Evolutionary conservation across 2,329 filamentous ascomycete genomes (phyloP).

Genomic region (Escovopsis weberi): DNA sequence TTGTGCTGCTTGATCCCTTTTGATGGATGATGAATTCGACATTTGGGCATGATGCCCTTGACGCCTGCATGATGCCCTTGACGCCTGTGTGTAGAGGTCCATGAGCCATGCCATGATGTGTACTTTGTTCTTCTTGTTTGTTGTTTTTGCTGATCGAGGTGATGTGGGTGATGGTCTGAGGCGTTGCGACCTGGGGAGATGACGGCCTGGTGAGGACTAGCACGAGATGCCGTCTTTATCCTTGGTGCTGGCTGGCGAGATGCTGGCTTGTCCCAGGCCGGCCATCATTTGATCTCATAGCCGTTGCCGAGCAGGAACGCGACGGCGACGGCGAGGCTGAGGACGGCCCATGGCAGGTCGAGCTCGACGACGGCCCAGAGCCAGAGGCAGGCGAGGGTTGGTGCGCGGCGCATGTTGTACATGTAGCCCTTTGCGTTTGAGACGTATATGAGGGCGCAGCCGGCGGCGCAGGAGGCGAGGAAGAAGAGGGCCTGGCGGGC

Average conservation of each 20-base stretch:
- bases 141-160: no score
- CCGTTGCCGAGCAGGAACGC: slow-evolving; percentile 34
- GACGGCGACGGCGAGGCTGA: slow-evolving; percentile 32
- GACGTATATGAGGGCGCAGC: slow-evolving; percentile 68
- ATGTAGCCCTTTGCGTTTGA: slow-evolving; percentile 72
- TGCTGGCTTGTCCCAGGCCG: no score
- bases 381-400: slow-evolving; percentile 82
- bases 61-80: background rate
- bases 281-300: slow-evolving; percentile 25
- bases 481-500: slow-evolving; percentile 51
- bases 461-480: slow-evolving; percentile 40
- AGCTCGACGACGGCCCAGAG: slow-evolving; percentile 87
- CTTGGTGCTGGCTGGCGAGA: slow-evolving; percentile 5
- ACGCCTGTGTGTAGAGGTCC: no score
- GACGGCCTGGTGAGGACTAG: no score
- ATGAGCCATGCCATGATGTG: no score
- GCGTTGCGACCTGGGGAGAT: no score
- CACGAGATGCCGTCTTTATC: no score
- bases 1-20: background rate
- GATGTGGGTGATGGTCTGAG: no score
- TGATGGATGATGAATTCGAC: background rate
- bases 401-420: slow-evolving; percentile 80
- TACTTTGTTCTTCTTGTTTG: no score
- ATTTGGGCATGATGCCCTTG: background rate
- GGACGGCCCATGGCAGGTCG: slow-evolving; percentile 49